phyloP scores from a whole-genome alignment of 495 filamentous ascomycete genomes.

The Tuber calosporum region DNA sequence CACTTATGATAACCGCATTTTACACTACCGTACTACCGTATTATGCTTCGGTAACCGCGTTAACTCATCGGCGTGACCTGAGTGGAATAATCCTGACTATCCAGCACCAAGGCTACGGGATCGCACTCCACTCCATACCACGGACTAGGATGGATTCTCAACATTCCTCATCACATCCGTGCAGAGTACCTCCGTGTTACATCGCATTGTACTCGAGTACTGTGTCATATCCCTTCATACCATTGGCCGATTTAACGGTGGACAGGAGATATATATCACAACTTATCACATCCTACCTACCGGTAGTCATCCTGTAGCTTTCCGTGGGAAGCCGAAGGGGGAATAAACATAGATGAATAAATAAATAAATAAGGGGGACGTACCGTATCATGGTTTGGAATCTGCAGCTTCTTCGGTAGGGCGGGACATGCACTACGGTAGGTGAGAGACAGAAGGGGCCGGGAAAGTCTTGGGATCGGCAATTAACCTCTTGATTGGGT shows the following conservation, averaged over 20 bases:
- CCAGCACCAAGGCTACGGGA: not conserved
- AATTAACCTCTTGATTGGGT: not conserved
- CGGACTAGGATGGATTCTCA: not conserved
- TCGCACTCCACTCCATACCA: not conserved
- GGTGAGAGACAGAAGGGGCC: not conserved
- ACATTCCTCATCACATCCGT: not conserved
- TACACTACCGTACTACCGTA: not conserved
- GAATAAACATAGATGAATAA: not conserved
- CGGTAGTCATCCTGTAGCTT: not conserved
- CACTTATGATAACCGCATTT: not conserved
- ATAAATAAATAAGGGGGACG: not conserved
- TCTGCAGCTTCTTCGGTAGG: not conserved
- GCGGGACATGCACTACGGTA: not conserved
- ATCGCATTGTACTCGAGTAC: not conserved
- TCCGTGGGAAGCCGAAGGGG: not conserved
- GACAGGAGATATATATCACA: not conserved
- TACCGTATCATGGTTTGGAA: not conserved
- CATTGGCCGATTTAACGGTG: not conserved
- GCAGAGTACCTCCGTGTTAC: not conserved
- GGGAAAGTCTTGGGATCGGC: not conserved
- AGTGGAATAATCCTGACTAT: not conserved
- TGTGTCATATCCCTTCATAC: not conserved
- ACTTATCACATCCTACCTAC: not conserved
- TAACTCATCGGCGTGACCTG: not conserved
- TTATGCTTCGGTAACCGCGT: not conserved